Conservation (phyloP, 2,329 filamentous ascomycete genomes). For the Ophiocordyceps camponoti-saundersi region DNA sequence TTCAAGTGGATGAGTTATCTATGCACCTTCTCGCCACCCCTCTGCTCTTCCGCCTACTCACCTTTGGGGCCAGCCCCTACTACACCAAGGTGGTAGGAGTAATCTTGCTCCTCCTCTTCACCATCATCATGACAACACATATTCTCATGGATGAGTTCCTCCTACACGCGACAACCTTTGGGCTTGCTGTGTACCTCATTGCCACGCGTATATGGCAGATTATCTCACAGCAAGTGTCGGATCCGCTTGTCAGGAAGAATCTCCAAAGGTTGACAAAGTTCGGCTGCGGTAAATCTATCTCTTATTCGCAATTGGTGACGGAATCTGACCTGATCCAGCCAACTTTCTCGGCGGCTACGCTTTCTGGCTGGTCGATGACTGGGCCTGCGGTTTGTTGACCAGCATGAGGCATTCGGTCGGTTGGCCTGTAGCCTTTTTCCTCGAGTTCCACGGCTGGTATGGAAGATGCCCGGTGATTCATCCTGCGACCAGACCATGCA, state of each 20-base stretch:
- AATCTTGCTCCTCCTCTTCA: conserved; percentile 9
- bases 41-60: conserved; percentile 21
- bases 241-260: conserved; percentile 7
- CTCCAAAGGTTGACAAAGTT: conserved; percentile 7
- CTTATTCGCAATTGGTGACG: neutral
- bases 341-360: conserved; percentile 19
- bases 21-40: conserved; percentile 25
- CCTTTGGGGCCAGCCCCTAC: conserved; percentile 12
- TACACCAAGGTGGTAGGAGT: conserved; percentile 9
- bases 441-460: conserved; percentile 25
- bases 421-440: conserved; percentile 17
- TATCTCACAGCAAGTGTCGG: conserved; percentile 14
- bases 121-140: conserved; percentile 20
- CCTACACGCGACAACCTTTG: conserved; percentile 19
- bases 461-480: neutral
- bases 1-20: conserved; percentile 19
- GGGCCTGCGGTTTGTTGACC: conserved; percentile 13
- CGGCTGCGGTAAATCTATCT: conserved; percentile 5
- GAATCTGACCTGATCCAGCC: conserved; percentile 6
- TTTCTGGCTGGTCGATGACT: conserved; percentile 22
- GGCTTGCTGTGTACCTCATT: conserved; percentile 16
- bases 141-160: conserved; percentile 25
- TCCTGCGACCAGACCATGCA: neutral
- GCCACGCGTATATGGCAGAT: conserved; percentile 11
- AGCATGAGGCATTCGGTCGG: conserved; percentile 12